Conservation (phyloP, 352 stramenopile genomes). For the Aphanomyces invadans region DNA sequence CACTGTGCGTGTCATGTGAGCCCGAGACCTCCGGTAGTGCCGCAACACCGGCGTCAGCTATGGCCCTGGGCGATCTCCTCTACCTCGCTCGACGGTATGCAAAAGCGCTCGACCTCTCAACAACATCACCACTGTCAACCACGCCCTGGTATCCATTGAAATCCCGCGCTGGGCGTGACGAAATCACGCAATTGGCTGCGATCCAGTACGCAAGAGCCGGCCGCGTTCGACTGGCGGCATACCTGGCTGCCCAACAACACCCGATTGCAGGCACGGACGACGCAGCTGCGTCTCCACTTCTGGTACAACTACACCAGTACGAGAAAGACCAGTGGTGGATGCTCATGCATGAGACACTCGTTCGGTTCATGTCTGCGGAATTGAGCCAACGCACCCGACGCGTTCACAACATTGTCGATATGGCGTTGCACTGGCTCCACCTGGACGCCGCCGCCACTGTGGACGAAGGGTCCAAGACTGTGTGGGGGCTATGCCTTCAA, state of each 20-base stretch:
- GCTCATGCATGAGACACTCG: constrained; percentile 30
- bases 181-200: constrained; percentile 66
- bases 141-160: constrained; percentile 30
- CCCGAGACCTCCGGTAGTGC: constrained; percentile 48
- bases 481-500: constrained; percentile 46
- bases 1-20: constrained; percentile 69
- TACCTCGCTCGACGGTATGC: constrained; percentile 63
- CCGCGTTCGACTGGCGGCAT: constrained; percentile 67
- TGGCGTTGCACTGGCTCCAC: constrained; percentile 2
- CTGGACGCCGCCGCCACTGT: constrained; percentile 15
- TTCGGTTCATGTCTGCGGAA: neutral
- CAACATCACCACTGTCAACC: too few relatives aligned
- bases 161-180: constrained; percentile 36
- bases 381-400: neutral
- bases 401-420: neutral
- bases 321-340: constrained; percentile 72
- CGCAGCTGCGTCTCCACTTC: constrained; percentile 31
- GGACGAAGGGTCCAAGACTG: neutral
- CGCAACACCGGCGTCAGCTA: constrained; percentile 52
- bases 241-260: constrained; percentile 57
- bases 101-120: constrained; percentile 30
- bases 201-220: constrained; percentile 66
- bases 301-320: constrained; percentile 56
- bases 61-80: constrained; percentile 53
- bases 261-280: constrained; percentile 43